Percentiles rank a stretch among this genome's conserved stretches.
Conservation (phyloP, 495 filamentous ascomycete genomes). For the Ascodesmis nigricans region DNA sequence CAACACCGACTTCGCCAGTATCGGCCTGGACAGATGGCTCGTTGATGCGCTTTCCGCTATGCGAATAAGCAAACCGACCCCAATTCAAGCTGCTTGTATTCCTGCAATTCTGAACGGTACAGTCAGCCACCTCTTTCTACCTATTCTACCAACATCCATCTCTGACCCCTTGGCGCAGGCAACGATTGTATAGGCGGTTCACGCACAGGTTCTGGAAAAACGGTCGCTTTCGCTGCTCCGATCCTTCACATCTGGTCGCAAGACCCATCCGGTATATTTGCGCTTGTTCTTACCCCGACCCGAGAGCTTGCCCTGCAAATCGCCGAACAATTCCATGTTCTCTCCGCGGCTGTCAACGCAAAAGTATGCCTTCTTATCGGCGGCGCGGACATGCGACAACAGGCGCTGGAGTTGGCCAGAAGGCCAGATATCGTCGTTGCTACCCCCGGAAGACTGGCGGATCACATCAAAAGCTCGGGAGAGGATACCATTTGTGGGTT, state of each 20-base stretch:
- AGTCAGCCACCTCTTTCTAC: background rate
- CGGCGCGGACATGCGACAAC: constrained; percentile 73
- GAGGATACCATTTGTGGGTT: constrained; percentile 70
- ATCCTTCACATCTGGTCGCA: constrained; percentile 83
- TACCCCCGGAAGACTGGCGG: constrained; percentile 79
- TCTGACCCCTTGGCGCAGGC: constrained; percentile 7
- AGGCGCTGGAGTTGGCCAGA: constrained; percentile 59
- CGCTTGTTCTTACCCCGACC: constrained; percentile 72
- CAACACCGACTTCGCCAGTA: constrained; percentile 42
- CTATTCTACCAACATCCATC: background rate
- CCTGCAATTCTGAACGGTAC: constrained; percentile 64
- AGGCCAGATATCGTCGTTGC: constrained; percentile 85
- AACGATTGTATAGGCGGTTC: constrained; percentile 87
- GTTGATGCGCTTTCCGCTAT: constrained; percentile 62
- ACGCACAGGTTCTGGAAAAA: constrained; percentile 93
- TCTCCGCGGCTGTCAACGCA: constrained; percentile 62
- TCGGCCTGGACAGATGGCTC: constrained; percentile 72
- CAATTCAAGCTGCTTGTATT: constrained; percentile 81
- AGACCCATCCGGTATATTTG: constrained; percentile 82
- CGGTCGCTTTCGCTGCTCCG: constrained; percentile 84
- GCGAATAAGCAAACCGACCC: constrained; percentile 73
- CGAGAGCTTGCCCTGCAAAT: constrained; percentile 90
- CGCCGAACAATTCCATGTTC: constrained; percentile 80
- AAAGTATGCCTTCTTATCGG: constrained; percentile 75
- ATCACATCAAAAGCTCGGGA: constrained; percentile 78